Conservation (phyloP, 2,329 filamentous ascomycete species). For the Microcera coccophila region DNA sequence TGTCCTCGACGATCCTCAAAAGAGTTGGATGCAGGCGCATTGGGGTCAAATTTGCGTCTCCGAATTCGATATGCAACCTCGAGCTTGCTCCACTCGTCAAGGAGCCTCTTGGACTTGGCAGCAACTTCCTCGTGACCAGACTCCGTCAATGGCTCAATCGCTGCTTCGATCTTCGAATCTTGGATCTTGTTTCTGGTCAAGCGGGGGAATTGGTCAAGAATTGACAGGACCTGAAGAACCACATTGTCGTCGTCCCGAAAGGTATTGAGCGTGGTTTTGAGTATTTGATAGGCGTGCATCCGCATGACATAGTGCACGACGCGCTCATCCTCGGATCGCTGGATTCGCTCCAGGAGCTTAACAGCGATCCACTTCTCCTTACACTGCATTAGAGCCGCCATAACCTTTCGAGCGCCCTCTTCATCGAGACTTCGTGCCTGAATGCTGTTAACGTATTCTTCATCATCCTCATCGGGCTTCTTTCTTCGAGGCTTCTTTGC, state of each 20-base stretch:
- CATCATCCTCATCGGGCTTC: slow-evolving; percentile 85
- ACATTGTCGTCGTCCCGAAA: slow-evolving; percentile 91
- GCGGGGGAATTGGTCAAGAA: slow-evolving; percentile 83
- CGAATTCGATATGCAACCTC: slow-evolving; percentile 91
- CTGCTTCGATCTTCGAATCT: slow-evolving; percentile 89
- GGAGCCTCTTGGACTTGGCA: slow-evolving; percentile 63
- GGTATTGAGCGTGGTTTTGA: slow-evolving; percentile 79
- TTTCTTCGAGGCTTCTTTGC: slow-evolving; percentile 90
- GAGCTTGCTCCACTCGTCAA: slow-evolving; percentile 84
- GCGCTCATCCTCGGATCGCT: slow-evolving; percentile 78
- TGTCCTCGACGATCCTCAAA: slow-evolving; percentile 59
- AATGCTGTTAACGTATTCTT: slow-evolving; percentile 90
- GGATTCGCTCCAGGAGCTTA: slow-evolving; percentile 85
- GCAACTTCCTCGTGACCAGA: slow-evolving; percentile 73
- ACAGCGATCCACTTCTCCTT: slow-evolving; percentile 99
- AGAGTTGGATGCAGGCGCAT: slow-evolving; percentile 52
- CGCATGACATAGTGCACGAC: slow-evolving; percentile 85
- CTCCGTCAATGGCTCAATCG: slow-evolving; percentile 63
- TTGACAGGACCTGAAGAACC: slow-evolving; percentile 81
- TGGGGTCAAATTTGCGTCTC: slow-evolving; percentile 77
- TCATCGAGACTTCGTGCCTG: slow-evolving; percentile 76
- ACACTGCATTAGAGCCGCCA: slow-evolving; percentile 94
- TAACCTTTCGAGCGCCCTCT: slow-evolving; percentile 84
- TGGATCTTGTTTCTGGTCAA: slow-evolving; percentile 95
- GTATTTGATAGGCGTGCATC: slow-evolving; percentile 95